Percentiles rank a stretch among this genome's conserved stretches.
These are phyloP conservation scores for Leishmania arabica DNA, from an alignment of 208 protist genomes.

Conservation along the genomic window DNA sequence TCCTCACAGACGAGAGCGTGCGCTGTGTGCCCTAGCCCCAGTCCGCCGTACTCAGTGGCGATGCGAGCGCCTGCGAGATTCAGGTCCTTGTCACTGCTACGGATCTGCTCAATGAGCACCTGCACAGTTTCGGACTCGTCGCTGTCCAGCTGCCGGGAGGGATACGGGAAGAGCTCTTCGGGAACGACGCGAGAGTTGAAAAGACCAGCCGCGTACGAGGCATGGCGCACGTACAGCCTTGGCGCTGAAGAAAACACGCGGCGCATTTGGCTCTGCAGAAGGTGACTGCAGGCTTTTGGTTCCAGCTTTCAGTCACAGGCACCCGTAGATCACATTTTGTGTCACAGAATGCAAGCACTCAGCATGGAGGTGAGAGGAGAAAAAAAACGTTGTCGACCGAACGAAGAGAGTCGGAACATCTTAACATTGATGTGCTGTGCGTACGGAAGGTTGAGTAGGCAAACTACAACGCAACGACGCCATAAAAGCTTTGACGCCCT, in stretches of 20 bases:
- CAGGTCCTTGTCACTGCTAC: slow-evolving; percentile 61
- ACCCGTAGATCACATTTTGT: background rate
- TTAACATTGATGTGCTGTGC: background rate
- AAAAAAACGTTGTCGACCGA: background rate
- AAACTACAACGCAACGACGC: background rate
- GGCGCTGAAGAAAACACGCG: slow-evolving; percentile 30
- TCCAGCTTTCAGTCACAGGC: background rate
- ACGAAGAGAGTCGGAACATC: background rate
- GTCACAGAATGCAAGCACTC: background rate
- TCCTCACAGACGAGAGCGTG: slow-evolving; percentile 84
- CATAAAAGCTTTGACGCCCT: background rate
- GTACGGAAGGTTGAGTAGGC: background rate
- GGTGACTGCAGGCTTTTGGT: background rate
- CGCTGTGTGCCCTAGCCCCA: slow-evolving; percentile 77
- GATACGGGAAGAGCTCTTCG: slow-evolving; percentile 82
- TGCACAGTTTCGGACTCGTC: slow-evolving; percentile 84
- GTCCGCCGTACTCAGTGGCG: slow-evolving; percentile 81
- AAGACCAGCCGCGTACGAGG: slow-evolving; percentile 79
- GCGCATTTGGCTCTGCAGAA: slow-evolving; percentile 35
- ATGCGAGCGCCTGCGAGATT: slow-evolving; percentile 71
- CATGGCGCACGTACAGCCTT: slow-evolving; percentile 37
- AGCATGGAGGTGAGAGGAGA: background rate
- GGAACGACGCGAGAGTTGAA: slow-evolving; percentile 82
- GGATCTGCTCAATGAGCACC: slow-evolving; percentile 76
- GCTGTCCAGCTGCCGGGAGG: slow-evolving; percentile 64